Percentiles rank a stretch among this genome's conserved stretches.
Evolutionary conservation across 2,329 filamentous ascomycete genomes (phyloP).

Genomic region (Sporothrix luriei): DNA sequence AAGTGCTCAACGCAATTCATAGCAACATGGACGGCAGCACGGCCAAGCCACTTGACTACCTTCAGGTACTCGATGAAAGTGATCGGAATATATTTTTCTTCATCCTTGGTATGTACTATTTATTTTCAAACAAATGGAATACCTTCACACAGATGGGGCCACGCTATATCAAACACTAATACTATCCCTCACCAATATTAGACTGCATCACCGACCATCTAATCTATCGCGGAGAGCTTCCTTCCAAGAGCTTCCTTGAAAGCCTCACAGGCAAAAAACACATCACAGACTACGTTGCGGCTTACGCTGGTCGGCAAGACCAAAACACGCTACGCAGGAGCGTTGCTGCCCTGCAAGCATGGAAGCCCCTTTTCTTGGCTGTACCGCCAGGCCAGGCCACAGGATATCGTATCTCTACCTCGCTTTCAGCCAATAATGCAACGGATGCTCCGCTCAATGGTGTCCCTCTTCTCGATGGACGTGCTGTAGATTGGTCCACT

Average conservation of each 20-base stretch:
- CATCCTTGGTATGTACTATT: neutral
- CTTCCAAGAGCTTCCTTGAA: neutral
- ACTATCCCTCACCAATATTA: neutral
- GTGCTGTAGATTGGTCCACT: constrained; percentile 21
- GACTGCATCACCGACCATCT: neutral
- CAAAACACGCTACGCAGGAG: neutral
- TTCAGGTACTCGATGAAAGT: constrained; percentile 11
- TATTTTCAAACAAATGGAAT: too few species aligned
- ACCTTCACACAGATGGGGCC: neutral
- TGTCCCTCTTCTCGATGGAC: constrained; percentile 29
- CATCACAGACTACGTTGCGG: neutral
- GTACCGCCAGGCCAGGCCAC: constrained; percentile 29
- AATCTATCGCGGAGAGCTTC: neutral
- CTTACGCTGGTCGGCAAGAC: neutral
- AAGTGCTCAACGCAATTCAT: neutral
- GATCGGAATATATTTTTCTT: constrained; percentile 1
- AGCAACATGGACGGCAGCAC: neutral
- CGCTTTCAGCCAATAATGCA: neutral
- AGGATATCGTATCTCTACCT: constrained; percentile 10
- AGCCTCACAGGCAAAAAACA: constrained; percentile 26
- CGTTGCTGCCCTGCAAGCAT: constrained; percentile 15
- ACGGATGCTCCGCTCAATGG: constrained; percentile 30
- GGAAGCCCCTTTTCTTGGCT: constrained; percentile 25
- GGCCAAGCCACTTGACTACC: constrained; percentile 17
- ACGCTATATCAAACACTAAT: neutral